Evolutionary conservation across 495 filamentous ascomycete genomes (phyloP), one percentile per base, ranked within the genome.

Genomic region (Tuber aestivum): DNA sequence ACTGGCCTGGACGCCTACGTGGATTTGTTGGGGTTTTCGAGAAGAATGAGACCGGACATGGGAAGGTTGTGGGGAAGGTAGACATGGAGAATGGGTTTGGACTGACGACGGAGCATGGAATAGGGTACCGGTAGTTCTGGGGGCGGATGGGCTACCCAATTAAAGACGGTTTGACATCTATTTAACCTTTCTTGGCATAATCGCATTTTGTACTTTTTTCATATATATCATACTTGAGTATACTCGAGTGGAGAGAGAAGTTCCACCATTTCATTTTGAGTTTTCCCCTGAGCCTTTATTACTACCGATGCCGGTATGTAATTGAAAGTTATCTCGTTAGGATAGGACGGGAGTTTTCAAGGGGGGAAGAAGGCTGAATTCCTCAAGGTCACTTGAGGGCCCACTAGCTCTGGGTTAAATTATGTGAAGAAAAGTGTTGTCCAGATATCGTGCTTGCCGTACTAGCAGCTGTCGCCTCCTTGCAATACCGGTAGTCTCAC

Each of bases 1-100:
- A 40, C 38, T 40, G 38, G 38, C 38, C 38, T 40, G 38, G 38
- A 90, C 65, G 87, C 89, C 6, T 91, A 86, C 77, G 89, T 91
- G 35, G 90, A 91, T 81, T 83, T 86, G 0, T 88, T 86, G 75
- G 89, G 5, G 73, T 61, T 69, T 35, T 44, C n/a, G 75, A 69
- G 40, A 81, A 77, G 40, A 69, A 38, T n/a, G 68, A n/a, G 23
- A 38, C 41, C 20, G 69, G 69, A 16, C 0, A 35, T 50, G 38
- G 38, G 38, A 40, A 7, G 7, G 38, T 40, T 40, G 7, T 40
- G 38, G 38, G 38, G 7, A 40, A 40, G 38, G 38, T 40, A 3
- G 69, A 20, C 1, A 35, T 50, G 38, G 72, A 40, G 41, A 27
- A 37, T 40, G 38, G 38, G 38, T 40, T 40, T 40, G 38, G 38